Conservation (phyloP, 2,329 filamentous ascomycete genomes). For the Fusarium globosum region DNA sequence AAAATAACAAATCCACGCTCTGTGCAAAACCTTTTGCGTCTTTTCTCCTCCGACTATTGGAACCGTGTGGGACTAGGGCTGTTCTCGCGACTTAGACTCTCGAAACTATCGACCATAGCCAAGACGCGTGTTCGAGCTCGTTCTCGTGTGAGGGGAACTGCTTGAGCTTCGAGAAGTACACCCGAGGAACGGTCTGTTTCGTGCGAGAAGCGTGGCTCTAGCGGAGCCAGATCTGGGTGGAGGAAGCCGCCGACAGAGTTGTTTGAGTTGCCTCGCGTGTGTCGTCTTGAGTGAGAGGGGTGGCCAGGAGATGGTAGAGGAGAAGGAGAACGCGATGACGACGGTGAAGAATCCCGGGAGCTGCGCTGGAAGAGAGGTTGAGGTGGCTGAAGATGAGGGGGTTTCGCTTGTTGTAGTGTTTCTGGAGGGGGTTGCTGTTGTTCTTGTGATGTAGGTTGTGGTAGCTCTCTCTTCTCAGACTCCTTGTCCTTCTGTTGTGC, state of each 20-base stretch:
- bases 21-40: background rate
- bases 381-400: constrained; percentile 31
- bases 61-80: constrained; percentile 56
- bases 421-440: constrained; percentile 1
- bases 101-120: constrained; percentile 67
- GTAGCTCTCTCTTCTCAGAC: constrained; percentile 3
- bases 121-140: constrained; percentile 60
- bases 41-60: background rate
- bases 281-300: constrained; percentile 7
- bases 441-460: constrained; percentile 2
- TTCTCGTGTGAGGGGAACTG: constrained; percentile 53
- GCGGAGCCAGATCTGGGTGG: constrained; percentile 34
- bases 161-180: constrained; percentile 59
- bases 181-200: constrained; percentile 49
- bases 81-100: constrained; percentile 57
- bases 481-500: background rate
- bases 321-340: constrained; percentile 21
- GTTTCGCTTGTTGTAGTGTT: constrained; percentile 18
- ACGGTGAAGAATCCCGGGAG: constrained; percentile 24
- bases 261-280: constrained; percentile 28
- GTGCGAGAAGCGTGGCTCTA: constrained; percentile 43
- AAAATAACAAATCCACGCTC: constrained; percentile 10
- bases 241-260: constrained; percentile 31
- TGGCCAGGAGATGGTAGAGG: constrained; percentile 25
- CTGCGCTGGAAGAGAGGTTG: constrained; percentile 37